Conservation (phyloP, 768 basidiomycete species). For the Sistotremastrum niveocremeum region DNA sequence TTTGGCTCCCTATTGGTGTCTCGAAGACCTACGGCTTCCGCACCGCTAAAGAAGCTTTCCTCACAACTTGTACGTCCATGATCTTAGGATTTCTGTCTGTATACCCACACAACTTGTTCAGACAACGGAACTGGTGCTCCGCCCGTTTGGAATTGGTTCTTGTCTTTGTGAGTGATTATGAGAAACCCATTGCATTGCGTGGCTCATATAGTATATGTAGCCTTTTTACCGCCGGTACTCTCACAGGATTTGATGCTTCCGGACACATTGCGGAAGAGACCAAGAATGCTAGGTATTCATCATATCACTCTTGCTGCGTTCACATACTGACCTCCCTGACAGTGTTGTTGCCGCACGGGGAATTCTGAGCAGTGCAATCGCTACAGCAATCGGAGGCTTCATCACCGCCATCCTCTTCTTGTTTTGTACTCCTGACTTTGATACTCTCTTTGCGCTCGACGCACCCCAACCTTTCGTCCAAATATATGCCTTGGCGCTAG, state of each 20-base stretch:
- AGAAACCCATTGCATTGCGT: neutral
- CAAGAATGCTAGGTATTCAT: conserved; percentile 51
- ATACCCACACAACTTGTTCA: conserved; percentile 16
- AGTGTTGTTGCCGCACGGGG: conserved; percentile 74
- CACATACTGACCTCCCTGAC: neutral
- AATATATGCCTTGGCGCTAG: conserved; percentile 73
- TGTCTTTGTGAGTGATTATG: conserved; percentile 52
- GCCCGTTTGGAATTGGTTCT: conserved; percentile 81
- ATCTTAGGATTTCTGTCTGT: neutral
- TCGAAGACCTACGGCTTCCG: conserved; percentile 84
- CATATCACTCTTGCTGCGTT: neutral
- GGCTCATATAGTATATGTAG: conserved; percentile 19
- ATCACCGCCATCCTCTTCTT: conserved; percentile 67
- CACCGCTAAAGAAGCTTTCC: conserved; percentile 72
- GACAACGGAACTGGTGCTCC: conserved; percentile 86
- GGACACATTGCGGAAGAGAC: conserved; percentile 86
- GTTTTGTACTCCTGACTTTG: conserved; percentile 72
- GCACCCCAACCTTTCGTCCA: conserved; percentile 90
- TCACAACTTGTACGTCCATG: conserved; percentile 47
- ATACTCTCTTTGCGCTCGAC: conserved; percentile 56
- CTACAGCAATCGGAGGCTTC: conserved; percentile 72
- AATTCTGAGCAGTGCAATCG: conserved; percentile 62
- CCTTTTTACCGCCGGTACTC: conserved; percentile 74
- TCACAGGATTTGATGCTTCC: conserved; percentile 85
- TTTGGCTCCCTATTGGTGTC: conserved; percentile 90